Evolutionary conservation across 73 alveolate genomes (phyloP), one percentile per base, ranked within the genome.

Genomic region (Symbiodinium natans): DNA sequence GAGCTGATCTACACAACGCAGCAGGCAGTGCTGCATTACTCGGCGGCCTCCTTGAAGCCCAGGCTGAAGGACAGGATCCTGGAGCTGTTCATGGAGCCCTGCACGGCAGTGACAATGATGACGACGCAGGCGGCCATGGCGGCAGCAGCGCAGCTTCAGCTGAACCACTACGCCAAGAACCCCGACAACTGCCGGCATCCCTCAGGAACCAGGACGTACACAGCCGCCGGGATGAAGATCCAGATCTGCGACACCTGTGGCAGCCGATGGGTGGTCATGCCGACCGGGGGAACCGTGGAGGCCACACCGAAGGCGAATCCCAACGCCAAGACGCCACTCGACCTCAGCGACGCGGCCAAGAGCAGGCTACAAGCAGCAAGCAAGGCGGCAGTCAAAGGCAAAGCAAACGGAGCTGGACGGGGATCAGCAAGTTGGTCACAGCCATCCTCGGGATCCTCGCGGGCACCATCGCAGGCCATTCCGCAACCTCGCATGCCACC

Each of bases 181-280:
- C 94, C 94, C 40, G 83, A 23, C 17, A 19, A 6, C 2, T 86
- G 93, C 59, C 23, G 0, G 0, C 93, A 86, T 38, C 56, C 83
- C 0, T 38, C 54, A 2, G 83, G 83, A 13, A 40, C 41, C 41
- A 15, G 83, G 56, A 10, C 23, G 2, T 86, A 86, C 42, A 54
- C 74, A 15, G 94, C 94, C 0, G 83, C 63, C 7, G 63, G 83
- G 0, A 5, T 17, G 42, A 15, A 29, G 13, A 56, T 86, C 42
- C 5, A 46, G 41, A 86, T 86, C 31, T 86, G 94, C 94, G 94
- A 86, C 31, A 43, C 17, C 31, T 86, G 94, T 42, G 94, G 94
- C 0, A 2, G 25, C 17, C 75, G 94, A 19, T 85, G 93, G 93
- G 80, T 31, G 82, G 0, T 15, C 25, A 17, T 25, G 1, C 0